These are phyloP conservation scores for Elaeagnus macrophylla DNA, from an alignment of 306 rosid species.

Conservation along the genomic window DNA sequence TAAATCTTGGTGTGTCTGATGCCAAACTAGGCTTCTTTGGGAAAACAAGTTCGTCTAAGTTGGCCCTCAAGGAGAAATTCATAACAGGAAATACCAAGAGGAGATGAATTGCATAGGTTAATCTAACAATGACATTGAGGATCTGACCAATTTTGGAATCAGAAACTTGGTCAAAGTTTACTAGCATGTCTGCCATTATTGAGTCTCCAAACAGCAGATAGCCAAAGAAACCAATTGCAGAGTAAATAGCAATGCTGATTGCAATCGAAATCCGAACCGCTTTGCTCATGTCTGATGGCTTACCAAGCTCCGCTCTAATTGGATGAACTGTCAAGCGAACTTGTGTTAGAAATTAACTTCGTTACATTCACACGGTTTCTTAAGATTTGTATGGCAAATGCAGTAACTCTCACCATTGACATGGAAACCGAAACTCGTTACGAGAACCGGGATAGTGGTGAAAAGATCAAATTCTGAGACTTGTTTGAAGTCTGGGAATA, in stretches of 20 bases:
- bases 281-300: constrained; percentile 29
- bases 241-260: constrained; percentile 36
- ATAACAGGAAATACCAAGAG: constrained; percentile 48
- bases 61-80: constrained; percentile 39
- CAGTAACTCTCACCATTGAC: constrained; percentile 32
- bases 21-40: constrained; percentile 22
- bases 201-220: constrained; percentile 53
- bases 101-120: constrained; percentile 55
- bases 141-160: constrained; percentile 18
- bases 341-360: constrained; percentile 2
- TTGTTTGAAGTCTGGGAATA: constrained; percentile 41
- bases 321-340: constrained; percentile 48
- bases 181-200: constrained; percentile 37
- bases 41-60: constrained; percentile 44
- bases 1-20: constrained; percentile 33
- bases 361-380: neutral
- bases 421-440: constrained; percentile 51
- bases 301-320: constrained; percentile 48
- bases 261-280: constrained; percentile 31
- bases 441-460: constrained; percentile 47
- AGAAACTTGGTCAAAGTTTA: constrained; percentile 46
- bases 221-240: constrained; percentile 48
- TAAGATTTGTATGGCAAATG: neutral
- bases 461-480: constrained; percentile 43
- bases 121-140: constrained; percentile 35